Evolutionary conservation across 306 rosid genomes (phyloP).

Genomic region (Pachyrhizus erosus): DNA sequence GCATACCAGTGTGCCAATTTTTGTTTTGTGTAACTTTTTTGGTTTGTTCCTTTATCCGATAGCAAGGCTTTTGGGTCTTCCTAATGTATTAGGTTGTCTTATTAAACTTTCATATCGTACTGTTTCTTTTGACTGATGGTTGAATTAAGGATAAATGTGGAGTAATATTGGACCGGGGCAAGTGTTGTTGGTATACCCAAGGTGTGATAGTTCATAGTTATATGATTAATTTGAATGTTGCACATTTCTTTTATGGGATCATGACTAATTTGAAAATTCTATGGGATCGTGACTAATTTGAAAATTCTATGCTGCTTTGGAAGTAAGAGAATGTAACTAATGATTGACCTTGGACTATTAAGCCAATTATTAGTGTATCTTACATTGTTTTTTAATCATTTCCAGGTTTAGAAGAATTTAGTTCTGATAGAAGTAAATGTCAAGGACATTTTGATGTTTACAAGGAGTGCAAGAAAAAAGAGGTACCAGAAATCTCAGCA

Average conservation of each 20-base stretch:
- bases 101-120: not conserved
- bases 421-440: constrained; percentile 83
- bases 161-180: not conserved
- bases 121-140: not conserved
- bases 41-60: not conserved
- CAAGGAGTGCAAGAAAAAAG: constrained; percentile 97
- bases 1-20: not conserved
- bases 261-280: not conserved
- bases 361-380: constrained; percentile 13
- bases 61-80: not conserved
- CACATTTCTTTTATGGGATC: not conserved
- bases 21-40: not conserved
- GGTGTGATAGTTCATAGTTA: too few relatives aligned
- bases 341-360: constrained; percentile 3
- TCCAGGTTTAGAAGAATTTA: constrained; percentile 81
- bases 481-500: constrained; percentile 60
- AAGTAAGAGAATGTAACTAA: constrained; percentile 11
- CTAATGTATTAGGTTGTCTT: constrained; percentile 3
- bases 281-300: not conserved
- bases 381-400: not conserved
- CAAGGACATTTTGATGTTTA: constrained; percentile 88
- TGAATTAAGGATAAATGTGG: not conserved
- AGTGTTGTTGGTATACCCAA: not conserved
- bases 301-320: constrained; percentile 19
- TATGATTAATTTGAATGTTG: constrained; percentile 13